Evolutionary conservation across 1,284 basidiomycete genomes (phyloP), one percentile per base, ranked within the genome.

Genomic region (Ceratobasidium sp.): DNA sequence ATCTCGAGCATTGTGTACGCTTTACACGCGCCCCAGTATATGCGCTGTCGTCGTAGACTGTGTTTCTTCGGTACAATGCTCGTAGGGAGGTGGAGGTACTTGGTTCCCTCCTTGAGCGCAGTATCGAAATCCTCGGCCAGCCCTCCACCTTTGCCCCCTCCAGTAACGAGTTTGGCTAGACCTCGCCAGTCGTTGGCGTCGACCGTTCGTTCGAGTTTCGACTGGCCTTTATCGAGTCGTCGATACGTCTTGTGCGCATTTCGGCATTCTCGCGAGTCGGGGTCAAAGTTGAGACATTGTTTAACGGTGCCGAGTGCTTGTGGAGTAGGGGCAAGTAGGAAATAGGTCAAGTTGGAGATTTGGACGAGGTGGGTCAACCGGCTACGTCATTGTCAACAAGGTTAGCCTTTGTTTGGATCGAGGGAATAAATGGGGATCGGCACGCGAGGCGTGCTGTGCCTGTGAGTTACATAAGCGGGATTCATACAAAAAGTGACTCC

Each of bases 231-330:
- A 77, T 97, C 93, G 52, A 96, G 85, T 8, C 85, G 80, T 79
- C 96, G 94, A 72, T 92, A 81, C 23, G 89, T 82, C 18, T 92
- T 88, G 79, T 96, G 93, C 1, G 93, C 86, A 21, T 86, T 82
- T 57, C 94, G 89, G 80, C 97, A 98, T 0, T 87, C 80, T 72
- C 91, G 90, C 18, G 93, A 95, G 80, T 99, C 97, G 14, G 97
- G 97, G 79, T 98, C 97, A 77, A 89, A 91, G 79, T 93, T 91
- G 0, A 97, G 85, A 79, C 96, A 97, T 80, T 95, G 92, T 78
- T 96, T 97, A 73, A 97, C 85, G 8, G 90, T 87, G 52, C 88
- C 83, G 57, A 92, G 82, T 1, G 92, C 87, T 1, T 87, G 82
- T 28, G 21, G 84, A 78, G 73, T 88, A 12, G 86, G 83, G 0